A percentile compares a stretch with the other conserved stretches of the same genome.
phyloP scores from a whole-genome alignment of 2,329 filamentous ascomycete species.

The Taxawa tesnikishii region DNA sequence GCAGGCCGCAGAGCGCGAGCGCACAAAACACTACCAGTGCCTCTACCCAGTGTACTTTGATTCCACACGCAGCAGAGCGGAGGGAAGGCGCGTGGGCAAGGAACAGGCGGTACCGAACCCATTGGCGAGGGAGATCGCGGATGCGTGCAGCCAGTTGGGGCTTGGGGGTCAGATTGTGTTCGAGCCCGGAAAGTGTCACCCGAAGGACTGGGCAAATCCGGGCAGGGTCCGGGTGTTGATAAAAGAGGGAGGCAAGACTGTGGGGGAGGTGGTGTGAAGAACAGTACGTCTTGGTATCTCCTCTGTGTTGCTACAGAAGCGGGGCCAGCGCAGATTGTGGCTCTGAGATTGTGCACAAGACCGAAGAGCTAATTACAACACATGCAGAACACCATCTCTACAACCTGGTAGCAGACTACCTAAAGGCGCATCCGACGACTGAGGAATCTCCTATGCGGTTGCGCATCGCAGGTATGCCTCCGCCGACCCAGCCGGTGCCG shows the following conservation, averaged over 20 bases:
- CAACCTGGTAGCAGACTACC: slow-evolving; percentile 62
- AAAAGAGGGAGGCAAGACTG: slow-evolving; percentile 44
- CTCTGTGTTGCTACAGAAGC: background rate
- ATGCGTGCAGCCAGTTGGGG: slow-evolving; percentile 60
- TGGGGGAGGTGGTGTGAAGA: slow-evolving; percentile 42
- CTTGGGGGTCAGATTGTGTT: slow-evolving; percentile 58
- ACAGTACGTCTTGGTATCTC: slow-evolving; percentile 42
- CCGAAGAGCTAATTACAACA: too few species aligned
- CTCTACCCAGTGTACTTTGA: slow-evolving; percentile 97
- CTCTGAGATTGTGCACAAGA: too few species aligned
- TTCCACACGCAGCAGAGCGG: slow-evolving; percentile 55
- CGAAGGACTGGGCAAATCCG: slow-evolving; percentile 96
- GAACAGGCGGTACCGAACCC: slow-evolving; percentile 70
- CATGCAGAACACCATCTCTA: slow-evolving; percentile 87
- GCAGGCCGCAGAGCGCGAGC: slow-evolving; percentile 37
- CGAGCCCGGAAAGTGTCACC: slow-evolving; percentile 85
- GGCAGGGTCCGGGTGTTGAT: slow-evolving; percentile 74
- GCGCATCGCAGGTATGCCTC: slow-evolving; percentile 61
- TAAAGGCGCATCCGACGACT: slow-evolving; percentile 66
- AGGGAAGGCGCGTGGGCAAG: slow-evolving; percentile 67
- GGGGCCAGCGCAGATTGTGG: too few species aligned
- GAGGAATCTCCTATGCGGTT: slow-evolving; percentile 59
- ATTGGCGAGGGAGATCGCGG: slow-evolving; percentile 76
- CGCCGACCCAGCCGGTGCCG: slow-evolving; percentile 45
- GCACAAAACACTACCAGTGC: slow-evolving; percentile 68